phyloP scores from a whole-genome alignment of 1,284 basidiomycete species.

The Rhodotorula sp. region DNA sequence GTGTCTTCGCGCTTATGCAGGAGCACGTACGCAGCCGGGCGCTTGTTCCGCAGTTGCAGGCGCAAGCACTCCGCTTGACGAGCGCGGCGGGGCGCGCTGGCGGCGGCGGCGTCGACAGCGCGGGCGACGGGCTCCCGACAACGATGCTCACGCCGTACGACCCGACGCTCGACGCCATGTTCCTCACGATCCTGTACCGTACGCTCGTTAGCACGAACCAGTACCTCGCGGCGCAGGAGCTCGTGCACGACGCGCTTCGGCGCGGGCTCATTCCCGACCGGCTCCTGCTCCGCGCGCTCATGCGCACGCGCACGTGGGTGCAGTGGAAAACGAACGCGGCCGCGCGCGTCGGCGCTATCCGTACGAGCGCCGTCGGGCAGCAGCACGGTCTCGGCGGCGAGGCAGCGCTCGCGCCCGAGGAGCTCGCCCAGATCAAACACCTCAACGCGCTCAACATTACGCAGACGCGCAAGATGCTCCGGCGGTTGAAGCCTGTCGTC shows the following conservation, averaged over 20 bases:
- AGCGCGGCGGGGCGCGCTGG: not conserved
- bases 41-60: conserved; percentile 14
- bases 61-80: conserved; percentile 1
- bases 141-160: conserved; percentile 21
- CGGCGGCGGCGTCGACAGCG: not conserved
- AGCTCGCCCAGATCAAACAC: conserved; percentile 5
- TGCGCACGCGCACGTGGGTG: conserved; percentile 17
- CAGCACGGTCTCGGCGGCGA: not conserved
- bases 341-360: not conserved
- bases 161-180: conserved; percentile 34
- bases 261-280: conserved; percentile 32
- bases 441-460: conserved; percentile 8
- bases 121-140: not conserved
- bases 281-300: conserved; percentile 6
- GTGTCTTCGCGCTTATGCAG: conserved; percentile 22
- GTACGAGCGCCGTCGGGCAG: not conserved
- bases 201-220: conserved; percentile 2
- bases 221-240: conserved; percentile 16
- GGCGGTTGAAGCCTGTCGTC: not conserved
- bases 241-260: conserved; percentile 12
- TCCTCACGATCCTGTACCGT: conserved; percentile 37
- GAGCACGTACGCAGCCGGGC: not conserved
- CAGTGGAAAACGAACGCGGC: conserved; percentile 16
- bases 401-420: too few relatives aligned
- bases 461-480: not conserved